Conservation (phyloP, 805 yeast genomes). For the Ogataea methylovora region DNA sequence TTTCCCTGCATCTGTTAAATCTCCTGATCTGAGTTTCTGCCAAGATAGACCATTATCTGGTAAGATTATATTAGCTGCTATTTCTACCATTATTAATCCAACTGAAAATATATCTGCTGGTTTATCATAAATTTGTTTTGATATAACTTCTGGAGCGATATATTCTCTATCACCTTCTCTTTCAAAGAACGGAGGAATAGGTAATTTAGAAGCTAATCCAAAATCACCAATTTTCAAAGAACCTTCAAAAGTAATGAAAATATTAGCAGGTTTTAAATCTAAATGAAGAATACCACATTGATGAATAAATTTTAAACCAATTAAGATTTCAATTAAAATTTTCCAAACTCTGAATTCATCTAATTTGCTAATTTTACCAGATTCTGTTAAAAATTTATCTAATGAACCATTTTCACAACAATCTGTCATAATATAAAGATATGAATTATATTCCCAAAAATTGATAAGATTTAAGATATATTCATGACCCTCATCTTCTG, state of each 20-base stretch:
- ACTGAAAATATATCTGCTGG: slow-evolving; percentile 95
- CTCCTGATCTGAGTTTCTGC: slow-evolving; percentile 94
- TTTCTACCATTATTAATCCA: slow-evolving; percentile 88
- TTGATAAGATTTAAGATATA: slow-evolving; percentile 73
- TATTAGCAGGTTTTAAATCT: slow-evolving; percentile 93
- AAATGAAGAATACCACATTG: slow-evolving; percentile 70
- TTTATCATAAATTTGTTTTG: slow-evolving; percentile 73
- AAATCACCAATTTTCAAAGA: slow-evolving; percentile 91
- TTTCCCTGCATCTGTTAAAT: slow-evolving; percentile 88
- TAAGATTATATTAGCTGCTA: slow-evolving; percentile 88
- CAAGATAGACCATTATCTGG: slow-evolving; percentile 97
- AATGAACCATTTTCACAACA: slow-evolving; percentile 89
- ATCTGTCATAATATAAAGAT: slow-evolving; percentile 87
- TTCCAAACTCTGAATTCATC: slow-evolving; percentile 99
- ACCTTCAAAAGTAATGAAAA: slow-evolving; percentile 92
- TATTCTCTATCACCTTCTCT: slow-evolving; percentile 97
- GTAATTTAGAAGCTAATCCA: slow-evolving; percentile 84
- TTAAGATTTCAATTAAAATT: slow-evolving; percentile 73
- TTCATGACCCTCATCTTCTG: slow-evolving; percentile 26
- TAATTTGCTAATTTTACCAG: slow-evolving; percentile 64
- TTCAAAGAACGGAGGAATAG: slow-evolving; percentile 67
- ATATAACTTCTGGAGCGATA: slow-evolving; percentile 93
- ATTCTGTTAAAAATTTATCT: slow-evolving; percentile 70
- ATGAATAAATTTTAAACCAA: slow-evolving; percentile 79
- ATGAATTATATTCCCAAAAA: slow-evolving; percentile 75